Evolutionary conservation across 345 rosid species (phyloP), one percentile per base, ranked within the genome.

Genomic region (Salix viminalis): DNA sequence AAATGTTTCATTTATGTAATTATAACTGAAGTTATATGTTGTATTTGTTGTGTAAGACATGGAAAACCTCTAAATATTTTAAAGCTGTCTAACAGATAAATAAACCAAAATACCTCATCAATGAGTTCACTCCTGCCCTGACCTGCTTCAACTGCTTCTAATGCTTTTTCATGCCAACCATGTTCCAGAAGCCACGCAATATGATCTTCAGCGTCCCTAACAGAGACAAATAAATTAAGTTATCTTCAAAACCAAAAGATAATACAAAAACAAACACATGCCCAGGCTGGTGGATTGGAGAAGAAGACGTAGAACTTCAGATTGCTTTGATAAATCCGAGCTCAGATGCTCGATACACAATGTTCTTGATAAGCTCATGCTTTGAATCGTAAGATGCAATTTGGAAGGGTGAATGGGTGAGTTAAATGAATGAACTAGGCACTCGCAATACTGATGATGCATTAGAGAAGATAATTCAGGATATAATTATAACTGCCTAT

Each of bases 131-230:
- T 91, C 70, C 91, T 90, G 80, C 97, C 98, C 79, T 92, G 97
- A 79, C 95, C 95, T 34, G 97, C 94, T 88, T 96, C 99, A 78
- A 89, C 99, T 67, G 99, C 98, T 73, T 91, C 99, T 79, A 96
- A 84, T 75, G 99, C 99, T 86, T 96, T 96, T 85, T 93, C 98
- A 79, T 96, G 99, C 86, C 92, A 90, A 52, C 97, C 98, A 87
- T 93, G 99, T 85, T 91, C 97, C 80, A 96, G 91, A 85, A 96
- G 98, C 99, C 99, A 96, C 73, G 97, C 83, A 73, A 96, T 93
- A 79, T 96, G 99, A 86, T 96, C 98, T 85, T 96, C 99, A 58
- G 97, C 89, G 86, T 96, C 99, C 95, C 99, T 93, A 79, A 76
- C 54, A 78, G 72, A 44, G 46, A 80, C 21, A 65, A 61, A 74